Base-by-base conservation (phyloP, 2,329 filamentous ascomycete genomes). In the Talaromyces sp. region DNA sequence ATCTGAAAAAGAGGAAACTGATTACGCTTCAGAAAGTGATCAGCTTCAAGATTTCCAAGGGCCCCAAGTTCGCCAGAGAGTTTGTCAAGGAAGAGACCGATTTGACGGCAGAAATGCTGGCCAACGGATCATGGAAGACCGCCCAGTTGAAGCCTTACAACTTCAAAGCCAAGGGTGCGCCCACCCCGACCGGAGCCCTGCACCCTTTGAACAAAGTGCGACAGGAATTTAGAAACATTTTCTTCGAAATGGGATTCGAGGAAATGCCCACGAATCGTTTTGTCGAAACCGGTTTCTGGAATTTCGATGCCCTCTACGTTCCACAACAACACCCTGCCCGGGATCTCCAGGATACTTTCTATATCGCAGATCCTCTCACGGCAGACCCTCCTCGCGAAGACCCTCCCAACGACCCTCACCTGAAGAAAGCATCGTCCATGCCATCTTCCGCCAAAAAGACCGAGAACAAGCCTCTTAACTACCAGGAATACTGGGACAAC, bases 241-340 rank as follows among this genome's bases (percentile, higher is more conserved):
- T 99, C 87, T 98, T 99, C 79, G 92, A 96, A 75, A 96, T 96
- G 88, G 95, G 94, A 59, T 99, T 98, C 81, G 89, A 94, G 72
- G 95, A 99, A 82, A 98, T 99, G 95, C 91, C 93, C 14, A 97
- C 94, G 56, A 89, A 90, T 79, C 87, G 91, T 75, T 97, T 89
- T 75, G 93, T 98, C 65, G 95, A 99, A 80, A 94, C 93, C 12
- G 93, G 94, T 54, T 97, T 98, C 87, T 99, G 95, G 92, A 98
- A 98, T 79, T 98, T 98, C 77, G 94, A 98, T 73, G 88, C 93
- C 28, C 91, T 99, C 65, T 97, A 94, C 77, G 94, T 98, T 59
- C 94, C 94, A 33, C 95, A 96, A 79, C 95, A 99, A 83, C 95
- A 99, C 77, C 95, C 95, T 57, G 95, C 95, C 63, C 91, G 95